Conservation (phyloP, 2,329 filamentous ascomycete genomes). For the Ilyonectria robusta region DNA sequence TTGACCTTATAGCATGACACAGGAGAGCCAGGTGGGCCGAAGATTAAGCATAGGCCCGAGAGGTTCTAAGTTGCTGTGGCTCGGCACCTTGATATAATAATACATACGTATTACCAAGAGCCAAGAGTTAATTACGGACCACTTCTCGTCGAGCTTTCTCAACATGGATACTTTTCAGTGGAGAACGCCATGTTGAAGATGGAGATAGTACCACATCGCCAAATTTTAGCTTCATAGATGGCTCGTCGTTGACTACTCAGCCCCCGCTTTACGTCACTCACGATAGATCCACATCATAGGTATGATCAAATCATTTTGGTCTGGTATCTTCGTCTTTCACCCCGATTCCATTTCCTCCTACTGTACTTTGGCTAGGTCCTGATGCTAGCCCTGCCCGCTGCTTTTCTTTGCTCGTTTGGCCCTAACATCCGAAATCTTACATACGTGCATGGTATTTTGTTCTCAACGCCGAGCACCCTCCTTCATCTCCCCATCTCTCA, state of each 20-base stretch:
- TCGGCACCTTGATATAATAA: too few species aligned
- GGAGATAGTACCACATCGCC: too few species aligned
- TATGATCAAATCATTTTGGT: conserved; percentile 25
- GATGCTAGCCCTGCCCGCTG: conserved; percentile 33
- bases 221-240: too few species aligned
- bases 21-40: too few species aligned
- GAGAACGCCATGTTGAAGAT: too few species aligned
- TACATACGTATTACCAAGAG: too few species aligned
- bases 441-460: conserved; percentile 47
- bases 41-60: too few species aligned
- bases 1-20: too few species aligned
- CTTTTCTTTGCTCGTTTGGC: conserved; percentile 25
- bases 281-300: not conserved
- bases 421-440: conserved; percentile 47
- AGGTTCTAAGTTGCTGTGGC: too few species aligned
- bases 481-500: conserved; percentile 28
- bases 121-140: too few species aligned
- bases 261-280: not conserved
- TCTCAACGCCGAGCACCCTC: conserved; percentile 48
- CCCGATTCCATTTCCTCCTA: conserved; percentile 28
- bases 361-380: conserved; percentile 31
- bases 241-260: too few species aligned
- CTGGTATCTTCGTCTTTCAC: conserved; percentile 32
- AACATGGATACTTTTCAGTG: not conserved
- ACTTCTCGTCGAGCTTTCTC: too few species aligned